These are phyloP conservation scores for Sporisorium reilianum DNA, from an alignment of 1,284 basidiomycete genomes.

Conservation along the genomic window DNA sequence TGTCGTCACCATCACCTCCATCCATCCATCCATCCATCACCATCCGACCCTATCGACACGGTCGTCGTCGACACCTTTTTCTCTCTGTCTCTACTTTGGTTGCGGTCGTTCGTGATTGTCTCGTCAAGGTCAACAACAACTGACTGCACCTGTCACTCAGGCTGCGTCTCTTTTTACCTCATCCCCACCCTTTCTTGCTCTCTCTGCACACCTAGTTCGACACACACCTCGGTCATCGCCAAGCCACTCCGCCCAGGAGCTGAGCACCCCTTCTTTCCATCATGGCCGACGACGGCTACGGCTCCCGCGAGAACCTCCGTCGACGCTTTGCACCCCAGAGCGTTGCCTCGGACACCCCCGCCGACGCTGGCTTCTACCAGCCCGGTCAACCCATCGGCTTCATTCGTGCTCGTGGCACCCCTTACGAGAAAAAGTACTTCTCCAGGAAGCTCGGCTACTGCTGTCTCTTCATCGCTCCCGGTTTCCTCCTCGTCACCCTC, in stretches of 20 bases:
- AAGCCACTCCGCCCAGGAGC: slow-evolving; percentile 13
- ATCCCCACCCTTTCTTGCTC: slow-evolving; percentile 1
- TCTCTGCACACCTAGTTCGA: not conserved
- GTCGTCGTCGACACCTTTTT: slow-evolving; percentile 3
- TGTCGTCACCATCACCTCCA: slow-evolving; percentile 12
- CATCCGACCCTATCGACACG: slow-evolving; percentile 18
- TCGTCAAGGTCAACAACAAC: slow-evolving; percentile 2
- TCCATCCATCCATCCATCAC: not conserved
- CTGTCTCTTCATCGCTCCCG: slow-evolving; percentile 60
- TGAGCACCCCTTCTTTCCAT: slow-evolving; percentile 31
- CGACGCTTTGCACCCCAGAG: slow-evolving; percentile 44
- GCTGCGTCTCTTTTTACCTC: slow-evolving; percentile 7
- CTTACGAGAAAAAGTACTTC: slow-evolving; percentile 67
- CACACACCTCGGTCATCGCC: no score
- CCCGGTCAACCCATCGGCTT: slow-evolving; percentile 63
- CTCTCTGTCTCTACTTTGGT: slow-evolving; percentile 2
- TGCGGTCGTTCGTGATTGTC: not conserved
- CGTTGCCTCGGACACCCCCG: slow-evolving; percentile 33
- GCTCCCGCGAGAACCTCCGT: slow-evolving; percentile 53
- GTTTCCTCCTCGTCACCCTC: slow-evolving; percentile 55
- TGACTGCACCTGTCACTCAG: not conserved
- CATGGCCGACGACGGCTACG: slow-evolving; percentile 53
- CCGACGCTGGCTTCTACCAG: slow-evolving; percentile 47
- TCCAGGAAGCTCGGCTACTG: slow-evolving; percentile 64
- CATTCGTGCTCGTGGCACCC: slow-evolving; percentile 63